Percentiles rank a stretch among this genome's conserved stretches.
Conservation (phyloP, 176 grass and related monocot species). For the Ampelocalamus luodianensis region DNA sequence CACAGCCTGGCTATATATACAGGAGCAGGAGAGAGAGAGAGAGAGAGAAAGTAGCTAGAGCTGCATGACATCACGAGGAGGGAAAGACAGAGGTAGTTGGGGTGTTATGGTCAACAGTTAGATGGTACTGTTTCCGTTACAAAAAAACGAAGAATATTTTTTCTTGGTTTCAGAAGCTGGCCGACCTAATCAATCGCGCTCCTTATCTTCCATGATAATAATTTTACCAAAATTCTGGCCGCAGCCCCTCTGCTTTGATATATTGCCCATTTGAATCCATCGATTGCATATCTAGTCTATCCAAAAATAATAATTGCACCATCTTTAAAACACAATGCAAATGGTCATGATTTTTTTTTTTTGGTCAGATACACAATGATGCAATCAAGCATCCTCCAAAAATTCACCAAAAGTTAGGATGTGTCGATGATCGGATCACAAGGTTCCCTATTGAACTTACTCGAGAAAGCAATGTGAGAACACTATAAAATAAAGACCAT, state of each 20-base stretch:
- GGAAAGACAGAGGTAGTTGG: conserved; percentile 45
- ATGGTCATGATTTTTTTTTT: no score
- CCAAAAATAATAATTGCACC: no score
- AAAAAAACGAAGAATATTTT: conserved; percentile 36
- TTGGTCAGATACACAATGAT: no score
- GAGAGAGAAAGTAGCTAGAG: background rate
- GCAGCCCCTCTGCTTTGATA: conserved; percentile 23
- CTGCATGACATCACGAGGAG: conserved; percentile 39
- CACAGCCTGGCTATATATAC: conserved; percentile 43
- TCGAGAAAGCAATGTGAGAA: no score
- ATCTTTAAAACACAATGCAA: no score
- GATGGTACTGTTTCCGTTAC: conserved; percentile 48
- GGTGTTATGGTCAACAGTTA: conserved; percentile 55
- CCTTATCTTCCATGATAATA: background rate
- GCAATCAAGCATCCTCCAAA: no score
- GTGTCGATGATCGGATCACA: no score
- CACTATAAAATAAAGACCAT: no score
- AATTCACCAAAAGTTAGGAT: no score
- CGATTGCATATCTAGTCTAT: no score
- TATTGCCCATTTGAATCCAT: conserved; percentile 9
- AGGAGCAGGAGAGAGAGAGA: background rate
- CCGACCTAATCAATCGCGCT: conserved; percentile 22
- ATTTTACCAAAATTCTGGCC: background rate
- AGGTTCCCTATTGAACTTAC: no score
- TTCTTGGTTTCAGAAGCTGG: conserved; percentile 31